Base-by-base conservation (phyloP, 805 yeast genomes). In the Barnettozyma populi region DNA sequence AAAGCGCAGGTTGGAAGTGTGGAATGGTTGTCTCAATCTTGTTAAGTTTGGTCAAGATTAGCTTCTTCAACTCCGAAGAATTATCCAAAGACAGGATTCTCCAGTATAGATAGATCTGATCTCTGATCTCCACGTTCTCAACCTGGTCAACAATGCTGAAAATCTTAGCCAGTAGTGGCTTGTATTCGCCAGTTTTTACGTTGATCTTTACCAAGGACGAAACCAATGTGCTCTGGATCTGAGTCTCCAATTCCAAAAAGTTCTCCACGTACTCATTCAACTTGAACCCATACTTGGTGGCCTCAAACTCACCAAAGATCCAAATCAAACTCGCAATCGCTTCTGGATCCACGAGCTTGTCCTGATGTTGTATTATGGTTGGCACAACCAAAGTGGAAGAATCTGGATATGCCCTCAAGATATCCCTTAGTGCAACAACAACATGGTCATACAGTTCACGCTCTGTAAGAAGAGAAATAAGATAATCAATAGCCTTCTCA, bases 31-130 rank as follows among this genome's bases (percentile, higher is more conserved):
- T 76, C 39, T 79, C 76, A 49, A 94, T 79, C 9, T 80, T 78
- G 11, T 96, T 95, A 47, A 86, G 69, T 51, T 76, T 77, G 10
- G 80, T 72, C 49, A 83, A 66, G 25, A 88, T 73, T 41, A 87
- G 71, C 38, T 73, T 70, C 53, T 74, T 58, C 8, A 70, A 70
- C 7, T 58, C 58, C 2, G 70, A 60, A 4, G 68, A 56, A 43
- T 63, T 57, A 34, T 68, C 72, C 48, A 68, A 49, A 1, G 90
- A 84, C 44, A 86, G 67, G 42, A 86, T 72, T 67, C 95, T 76
- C 94, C 94, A 86, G 61, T 84, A 86, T 37, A 86, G 70, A 62
- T 76, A 86, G 1, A 92, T 90, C 69, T 83, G 79, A 62, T 86
- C 95, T 63, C 94, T 74, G 24, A 86, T 84, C 60, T 86, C 95